Conservation (phyloP, 768 basidiomycete genomes). For the Russula brevipes region DNA sequence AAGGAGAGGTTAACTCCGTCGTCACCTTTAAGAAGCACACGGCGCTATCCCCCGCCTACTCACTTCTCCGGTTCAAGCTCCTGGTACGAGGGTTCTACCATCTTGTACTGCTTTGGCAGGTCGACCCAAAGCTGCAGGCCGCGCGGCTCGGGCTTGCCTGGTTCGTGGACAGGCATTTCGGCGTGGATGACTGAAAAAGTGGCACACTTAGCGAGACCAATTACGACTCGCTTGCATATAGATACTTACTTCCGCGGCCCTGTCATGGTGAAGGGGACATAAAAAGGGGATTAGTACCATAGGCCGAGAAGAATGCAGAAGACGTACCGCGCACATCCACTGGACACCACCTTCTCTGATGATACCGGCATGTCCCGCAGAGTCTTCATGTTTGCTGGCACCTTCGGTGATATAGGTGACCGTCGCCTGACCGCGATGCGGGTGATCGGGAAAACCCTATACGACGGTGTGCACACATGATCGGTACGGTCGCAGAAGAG, state of each 20-base stretch:
- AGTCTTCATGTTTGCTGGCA: conserved; percentile 84
- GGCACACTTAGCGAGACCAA: neutral
- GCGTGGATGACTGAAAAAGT: conserved; percentile 56
- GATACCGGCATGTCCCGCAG: conserved; percentile 74
- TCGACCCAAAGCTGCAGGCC: conserved; percentile 90
- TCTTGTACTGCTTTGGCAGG: conserved; percentile 76
- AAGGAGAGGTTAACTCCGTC: neutral
- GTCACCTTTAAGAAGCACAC: too few relatives aligned
- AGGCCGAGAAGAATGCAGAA: neutral
- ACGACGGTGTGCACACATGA: neutral
- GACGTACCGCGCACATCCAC: conserved; percentile 84
- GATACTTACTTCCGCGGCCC: conserved; percentile 51
- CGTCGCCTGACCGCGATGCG: conserved; percentile 84
- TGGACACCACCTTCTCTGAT: conserved; percentile 83
- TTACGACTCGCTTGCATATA: neutral
- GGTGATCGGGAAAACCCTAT: conserved; percentile 88
- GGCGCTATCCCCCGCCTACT: conserved; percentile 12
- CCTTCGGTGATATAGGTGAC: conserved; percentile 89
- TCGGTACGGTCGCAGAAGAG: neutral
- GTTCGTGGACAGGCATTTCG: conserved; percentile 81
- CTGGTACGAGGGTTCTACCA: conserved; percentile 82
- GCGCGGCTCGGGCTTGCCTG: conserved; percentile 61
- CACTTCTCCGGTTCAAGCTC: conserved; percentile 65
- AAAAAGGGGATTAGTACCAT: neutral
- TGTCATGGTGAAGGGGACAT: conserved; percentile 11